Conservation (phyloP, 495 filamentous ascomycete genomes). For the Pyronema omphalodes region DNA sequence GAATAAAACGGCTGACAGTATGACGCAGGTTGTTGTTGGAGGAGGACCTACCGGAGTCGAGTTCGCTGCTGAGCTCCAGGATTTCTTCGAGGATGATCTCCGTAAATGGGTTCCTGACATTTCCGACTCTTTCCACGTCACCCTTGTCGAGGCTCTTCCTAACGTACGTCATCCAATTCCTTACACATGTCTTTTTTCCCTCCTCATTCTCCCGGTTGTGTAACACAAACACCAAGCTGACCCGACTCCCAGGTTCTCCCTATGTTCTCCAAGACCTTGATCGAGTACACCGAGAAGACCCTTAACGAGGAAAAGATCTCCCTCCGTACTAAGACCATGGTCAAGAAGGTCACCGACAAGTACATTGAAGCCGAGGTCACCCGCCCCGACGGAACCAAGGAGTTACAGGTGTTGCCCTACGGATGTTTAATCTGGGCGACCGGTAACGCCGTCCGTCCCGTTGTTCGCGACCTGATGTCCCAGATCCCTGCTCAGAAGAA, state of each 20-base stretch:
- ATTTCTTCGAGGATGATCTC: conserved; percentile 95
- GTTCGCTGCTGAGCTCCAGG: conserved; percentile 92
- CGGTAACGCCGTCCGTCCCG: conserved; percentile 76
- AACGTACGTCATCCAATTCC: conserved; percentile 35
- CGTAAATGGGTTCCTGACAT: conserved; percentile 97
- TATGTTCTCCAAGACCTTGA: conserved; percentile 97
- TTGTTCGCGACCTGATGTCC: conserved; percentile 76
- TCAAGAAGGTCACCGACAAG: conserved; percentile 92
- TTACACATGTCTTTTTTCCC: conserved; percentile 1
- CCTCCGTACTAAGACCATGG: conserved; percentile 96
- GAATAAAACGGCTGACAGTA: not conserved
- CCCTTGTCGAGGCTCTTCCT: conserved; percentile 92
- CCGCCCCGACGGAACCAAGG: conserved; percentile 72
- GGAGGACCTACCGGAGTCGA: conserved; percentile 96
- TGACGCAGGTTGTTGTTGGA: conserved; percentile 56
- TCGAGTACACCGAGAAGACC: conserved; percentile 96
- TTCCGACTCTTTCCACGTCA: conserved; percentile 83
- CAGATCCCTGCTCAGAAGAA: conserved; percentile 89
- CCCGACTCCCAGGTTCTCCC: conserved; percentile 43
- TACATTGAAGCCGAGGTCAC: conserved; percentile 79
- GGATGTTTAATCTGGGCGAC: conserved; percentile 97
- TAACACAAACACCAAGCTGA: conserved; percentile 4
- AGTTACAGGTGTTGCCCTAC: conserved; percentile 66
- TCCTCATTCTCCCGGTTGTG: not conserved
- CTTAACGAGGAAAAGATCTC: conserved; percentile 97